Conservation (phyloP, 179 eudicot genomes). For the Nepenthes alata region DNA sequence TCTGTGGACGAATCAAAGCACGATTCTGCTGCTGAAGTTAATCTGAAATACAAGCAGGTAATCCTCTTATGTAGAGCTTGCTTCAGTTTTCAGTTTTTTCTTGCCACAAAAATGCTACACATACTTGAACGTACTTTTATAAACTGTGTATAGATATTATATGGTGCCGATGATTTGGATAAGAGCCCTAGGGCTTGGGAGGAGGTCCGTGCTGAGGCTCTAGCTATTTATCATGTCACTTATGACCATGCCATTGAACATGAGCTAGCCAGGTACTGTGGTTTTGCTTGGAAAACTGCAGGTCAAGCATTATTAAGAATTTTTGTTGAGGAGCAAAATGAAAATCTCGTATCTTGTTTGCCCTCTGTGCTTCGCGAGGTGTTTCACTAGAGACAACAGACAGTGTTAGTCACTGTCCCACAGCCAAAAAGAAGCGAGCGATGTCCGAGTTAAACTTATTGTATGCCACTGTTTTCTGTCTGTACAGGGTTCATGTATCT, state of each 20-base stretch:
- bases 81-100: conserved; percentile 11
- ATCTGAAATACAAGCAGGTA: conserved; percentile 49
- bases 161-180: conserved; percentile 43
- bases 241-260: conserved; percentile 29
- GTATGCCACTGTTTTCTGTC: conserved; percentile 15
- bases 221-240: conserved; percentile 43
- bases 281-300: conserved; percentile 71
- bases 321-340: conserved; percentile 16
- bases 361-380: conserved; percentile 12
- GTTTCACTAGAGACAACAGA: not conserved
- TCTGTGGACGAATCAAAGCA: conserved; percentile 17
- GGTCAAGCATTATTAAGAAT: conserved; percentile 32
- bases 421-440: too few species aligned
- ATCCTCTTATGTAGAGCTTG: not conserved
- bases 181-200: conserved; percentile 24
- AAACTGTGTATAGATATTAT: conserved; percentile 16
- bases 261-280: conserved; percentile 17
- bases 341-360: conserved; percentile 12
- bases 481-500: too few species aligned
- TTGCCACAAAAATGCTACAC: not conserved
- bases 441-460: too few species aligned
- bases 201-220: conserved; percentile 37
- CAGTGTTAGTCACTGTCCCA: too few species aligned
- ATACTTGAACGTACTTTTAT: not conserved
- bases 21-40: conserved; percentile 29